These are phyloP conservation scores for Cryphonectria carpinicola DNA, from an alignment of 2,329 filamentous ascomycete genomes.

Conservation along the genomic window DNA sequence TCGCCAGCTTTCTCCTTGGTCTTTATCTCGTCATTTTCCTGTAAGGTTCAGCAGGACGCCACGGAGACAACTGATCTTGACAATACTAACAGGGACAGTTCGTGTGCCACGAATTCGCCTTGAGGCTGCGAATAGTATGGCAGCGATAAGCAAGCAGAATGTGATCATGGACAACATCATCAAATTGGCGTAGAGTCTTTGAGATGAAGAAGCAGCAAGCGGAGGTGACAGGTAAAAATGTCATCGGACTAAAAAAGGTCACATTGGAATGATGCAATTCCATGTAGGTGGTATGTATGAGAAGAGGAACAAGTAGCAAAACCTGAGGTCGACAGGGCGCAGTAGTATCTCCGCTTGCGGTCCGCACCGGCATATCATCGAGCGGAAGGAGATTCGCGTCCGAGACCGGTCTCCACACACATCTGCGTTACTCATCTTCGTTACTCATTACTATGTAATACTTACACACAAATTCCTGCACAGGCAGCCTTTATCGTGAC, in stretches of 20 bases:
- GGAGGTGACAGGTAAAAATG: not conserved
- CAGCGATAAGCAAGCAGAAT: constrained; percentile 1
- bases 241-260: not conserved
- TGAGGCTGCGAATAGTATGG: not conserved
- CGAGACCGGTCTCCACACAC: constrained; percentile 14
- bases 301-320: not conserved
- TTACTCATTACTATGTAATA: not conserved
- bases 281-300: not conserved
- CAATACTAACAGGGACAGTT: not conserved
- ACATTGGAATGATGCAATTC: not conserved
- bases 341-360: constrained; percentile 5
- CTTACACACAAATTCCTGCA: not conserved
- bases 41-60: not conserved
- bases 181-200: not conserved
- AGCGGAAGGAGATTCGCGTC: not conserved
- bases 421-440: not conserved
- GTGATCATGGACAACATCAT: not conserved
- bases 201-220: not conserved
- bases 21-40: not conserved
- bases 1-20: not conserved
- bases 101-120: not conserved
- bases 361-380: not conserved
- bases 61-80: too few relatives aligned
- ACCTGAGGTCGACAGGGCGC: not conserved
- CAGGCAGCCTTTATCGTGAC: not conserved